These are phyloP conservation scores for Rhizopogon sp. DNA, from an alignment of 768 basidiomycete genomes.

Conservation along the genomic window DNA sequence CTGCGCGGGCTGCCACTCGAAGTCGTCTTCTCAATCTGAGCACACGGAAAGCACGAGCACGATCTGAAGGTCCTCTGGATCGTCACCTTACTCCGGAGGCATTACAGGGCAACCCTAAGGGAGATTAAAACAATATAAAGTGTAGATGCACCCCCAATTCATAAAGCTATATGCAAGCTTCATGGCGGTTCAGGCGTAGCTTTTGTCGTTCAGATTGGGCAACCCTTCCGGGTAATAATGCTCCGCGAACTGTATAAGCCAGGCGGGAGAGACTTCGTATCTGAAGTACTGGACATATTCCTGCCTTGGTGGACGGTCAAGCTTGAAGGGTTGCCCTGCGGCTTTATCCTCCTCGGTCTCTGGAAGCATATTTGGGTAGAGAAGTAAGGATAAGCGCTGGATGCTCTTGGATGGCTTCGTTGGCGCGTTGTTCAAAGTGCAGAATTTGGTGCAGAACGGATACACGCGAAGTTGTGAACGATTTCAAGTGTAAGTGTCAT, in stretches of 20 bases:
- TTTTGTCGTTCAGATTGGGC: neutral
- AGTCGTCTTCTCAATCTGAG: neutral
- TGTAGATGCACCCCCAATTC: neutral
- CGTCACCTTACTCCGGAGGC: neutral
- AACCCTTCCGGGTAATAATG: neutral
- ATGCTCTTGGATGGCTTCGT: too few relatives aligned
- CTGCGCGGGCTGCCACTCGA: neutral
- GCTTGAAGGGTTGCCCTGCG: too few relatives aligned
- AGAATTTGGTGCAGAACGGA: too few relatives aligned
- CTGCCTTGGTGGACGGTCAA: too few relatives aligned
- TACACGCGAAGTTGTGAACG: too few relatives aligned
- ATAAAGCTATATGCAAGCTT: neutral
- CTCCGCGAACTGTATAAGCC: neutral
- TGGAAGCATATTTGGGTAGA: too few relatives aligned
- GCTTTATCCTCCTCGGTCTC: too few relatives aligned
- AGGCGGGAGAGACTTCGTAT: too few relatives aligned
- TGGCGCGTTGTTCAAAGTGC: too few relatives aligned
- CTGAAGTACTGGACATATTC: too few relatives aligned
- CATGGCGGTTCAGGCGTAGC: neutral
- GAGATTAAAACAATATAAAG: neutral
- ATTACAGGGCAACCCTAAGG: neutral
- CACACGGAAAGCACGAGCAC: neutral
- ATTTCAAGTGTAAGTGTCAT: too few relatives aligned
- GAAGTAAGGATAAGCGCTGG: too few relatives aligned
- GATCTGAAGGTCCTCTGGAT: neutral